Evolutionary conservation across 805 yeast species (phyloP).

Genomic region (Candida boleticola): DNA sequence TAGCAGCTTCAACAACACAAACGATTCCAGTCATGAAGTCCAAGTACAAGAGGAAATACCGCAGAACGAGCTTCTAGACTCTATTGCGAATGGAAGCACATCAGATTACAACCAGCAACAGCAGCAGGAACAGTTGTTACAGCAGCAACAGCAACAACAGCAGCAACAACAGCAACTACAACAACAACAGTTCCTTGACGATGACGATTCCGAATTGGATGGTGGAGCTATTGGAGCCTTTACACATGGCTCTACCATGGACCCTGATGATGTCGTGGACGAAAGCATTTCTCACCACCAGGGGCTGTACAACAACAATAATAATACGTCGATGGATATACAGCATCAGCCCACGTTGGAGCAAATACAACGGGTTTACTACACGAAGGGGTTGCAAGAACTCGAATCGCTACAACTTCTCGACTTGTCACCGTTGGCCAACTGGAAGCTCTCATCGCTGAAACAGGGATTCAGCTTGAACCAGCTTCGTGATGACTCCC

Average conservation of each 20-base stretch:
- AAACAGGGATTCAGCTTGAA: conserved; percentile 71
- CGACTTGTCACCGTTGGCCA: conserved; percentile 78
- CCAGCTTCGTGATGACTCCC: conserved; percentile 72
- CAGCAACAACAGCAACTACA: not conserved
- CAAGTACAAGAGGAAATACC: conserved; percentile 29
- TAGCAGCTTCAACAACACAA: not conserved
- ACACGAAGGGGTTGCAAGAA: conserved; percentile 48
- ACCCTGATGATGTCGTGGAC: conserved; percentile 1
- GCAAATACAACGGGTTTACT: conserved; percentile 39
- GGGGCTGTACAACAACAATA: conserved; percentile 1
- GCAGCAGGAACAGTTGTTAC: not conserved
- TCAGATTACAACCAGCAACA: conserved; percentile 3
- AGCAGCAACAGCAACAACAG: not conserved
- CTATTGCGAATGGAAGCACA: conserved; percentile 16
- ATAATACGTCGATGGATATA: conserved; percentile 11
- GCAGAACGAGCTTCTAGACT: conserved; percentile 28
- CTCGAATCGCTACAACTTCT: conserved; percentile 57
- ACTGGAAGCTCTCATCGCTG: conserved; percentile 78
- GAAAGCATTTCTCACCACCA: not conserved
- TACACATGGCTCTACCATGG: conserved; percentile 1
- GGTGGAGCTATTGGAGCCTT: not conserved
- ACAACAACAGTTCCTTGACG: not conserved
- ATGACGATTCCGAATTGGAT: conserved; percentile 1
- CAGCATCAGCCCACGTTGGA: conserved; percentile 36
- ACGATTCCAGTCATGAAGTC: conserved; percentile 18